Conservation (phyloP, 2,329 filamentous ascomycete genomes). For the Ambrosiella beaveri region DNA sequence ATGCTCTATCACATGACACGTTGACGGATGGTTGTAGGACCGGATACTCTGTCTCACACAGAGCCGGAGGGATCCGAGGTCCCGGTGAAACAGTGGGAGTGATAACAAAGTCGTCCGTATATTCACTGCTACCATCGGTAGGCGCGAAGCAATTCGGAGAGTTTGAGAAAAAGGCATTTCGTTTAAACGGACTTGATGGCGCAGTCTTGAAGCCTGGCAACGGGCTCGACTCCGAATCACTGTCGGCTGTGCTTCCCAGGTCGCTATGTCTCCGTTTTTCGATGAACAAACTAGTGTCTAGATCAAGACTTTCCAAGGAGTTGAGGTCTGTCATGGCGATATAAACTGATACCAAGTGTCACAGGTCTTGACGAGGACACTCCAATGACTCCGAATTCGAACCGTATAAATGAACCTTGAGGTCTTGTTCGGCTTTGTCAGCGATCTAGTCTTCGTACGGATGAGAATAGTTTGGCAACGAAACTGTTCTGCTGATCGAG, state of each 20-base stretch:
- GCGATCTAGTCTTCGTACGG: background rate
- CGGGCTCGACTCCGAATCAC: conserved; percentile 6
- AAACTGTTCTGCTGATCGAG: background rate
- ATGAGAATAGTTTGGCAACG: background rate
- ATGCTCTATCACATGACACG: conserved; percentile 2
- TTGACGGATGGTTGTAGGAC: conserved; percentile 8
- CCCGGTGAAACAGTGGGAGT: conserved; percentile 1
- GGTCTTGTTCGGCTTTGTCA: background rate
- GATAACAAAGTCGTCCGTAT: background rate
- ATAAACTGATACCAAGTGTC: background rate
- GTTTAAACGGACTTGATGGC: conserved; percentile 9
- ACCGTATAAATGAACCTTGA: background rate
- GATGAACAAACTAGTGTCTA: conserved; percentile 5
- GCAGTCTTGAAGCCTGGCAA: conserved; percentile 5
- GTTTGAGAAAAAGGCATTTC: background rate
- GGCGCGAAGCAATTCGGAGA: conserved; percentile 1
- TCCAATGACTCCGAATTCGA: background rate
- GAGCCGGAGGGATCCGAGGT: background rate
- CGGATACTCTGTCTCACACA: conserved; percentile 1
- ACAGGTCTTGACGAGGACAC: background rate
- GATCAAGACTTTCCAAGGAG: background rate
- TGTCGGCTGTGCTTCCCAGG: background rate
- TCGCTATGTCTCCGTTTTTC: conserved; percentile 8
- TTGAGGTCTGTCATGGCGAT: background rate
- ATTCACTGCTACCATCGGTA: background rate